phyloP scores from a whole-genome alignment of 2,329 filamentous ascomycete species.

The Colletotrichum lindemuthianum region DNA sequence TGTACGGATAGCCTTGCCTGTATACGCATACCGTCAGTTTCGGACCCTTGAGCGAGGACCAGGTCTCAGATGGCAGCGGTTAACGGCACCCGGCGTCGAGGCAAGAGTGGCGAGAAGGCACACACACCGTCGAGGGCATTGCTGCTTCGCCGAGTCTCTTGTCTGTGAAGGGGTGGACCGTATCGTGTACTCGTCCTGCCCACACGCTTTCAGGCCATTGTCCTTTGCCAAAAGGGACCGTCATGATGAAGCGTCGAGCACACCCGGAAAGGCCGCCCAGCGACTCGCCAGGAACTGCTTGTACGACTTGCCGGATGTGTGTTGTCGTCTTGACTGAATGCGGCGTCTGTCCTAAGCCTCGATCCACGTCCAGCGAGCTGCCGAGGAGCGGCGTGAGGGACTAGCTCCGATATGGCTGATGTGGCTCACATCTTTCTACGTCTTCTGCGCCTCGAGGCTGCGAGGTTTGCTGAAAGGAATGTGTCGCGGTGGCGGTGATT shows the following conservation, averaged over 20 bases:
- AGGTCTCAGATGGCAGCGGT: conserved; percentile 9
- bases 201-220: no score
- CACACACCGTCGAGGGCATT: conserved; percentile 1
- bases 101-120: background rate
- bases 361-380: background rate
- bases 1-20: no score
- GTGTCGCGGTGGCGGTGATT: conserved; percentile 5
- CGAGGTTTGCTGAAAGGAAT: conserved; percentile 18
- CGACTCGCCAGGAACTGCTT: background rate
- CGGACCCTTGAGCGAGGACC: background rate
- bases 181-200: no score
- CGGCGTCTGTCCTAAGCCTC: background rate
- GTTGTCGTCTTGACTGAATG: conserved; percentile 7
- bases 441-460: background rate
- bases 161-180: no score
- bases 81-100: background rate
- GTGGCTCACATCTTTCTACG: conserved; percentile 1
- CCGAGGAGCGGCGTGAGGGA: background rate
- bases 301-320: background rate
- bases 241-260: no score
- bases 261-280: no score
- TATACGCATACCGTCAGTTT: background rate
- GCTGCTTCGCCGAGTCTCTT: background rate
- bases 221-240: no score
- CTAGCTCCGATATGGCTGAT: conserved; percentile 7